phyloP scores from a whole-genome alignment of 768 basidiomycete genomes.

The Neoboletus subvelutipes region DNA sequence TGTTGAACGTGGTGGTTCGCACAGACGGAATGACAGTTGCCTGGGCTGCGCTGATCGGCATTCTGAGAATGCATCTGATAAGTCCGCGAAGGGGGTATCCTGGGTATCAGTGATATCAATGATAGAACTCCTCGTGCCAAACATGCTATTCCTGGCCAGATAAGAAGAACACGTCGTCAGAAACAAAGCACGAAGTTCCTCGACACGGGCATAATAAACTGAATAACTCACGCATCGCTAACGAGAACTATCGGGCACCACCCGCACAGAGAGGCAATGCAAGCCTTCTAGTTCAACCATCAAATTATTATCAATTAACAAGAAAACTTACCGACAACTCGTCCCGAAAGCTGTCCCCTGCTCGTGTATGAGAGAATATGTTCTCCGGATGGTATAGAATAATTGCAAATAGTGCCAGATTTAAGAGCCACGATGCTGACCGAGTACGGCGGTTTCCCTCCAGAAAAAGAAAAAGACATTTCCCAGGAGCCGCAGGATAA shows the following conservation, averaged over 20 bases:
- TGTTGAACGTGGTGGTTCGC: not conserved
- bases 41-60: slow-evolving; percentile 8
- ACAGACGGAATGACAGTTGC: not conserved
- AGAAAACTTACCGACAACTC: slow-evolving; percentile 34
- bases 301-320: not conserved
- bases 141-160: slow-evolving; percentile 39
- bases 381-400: slow-evolving; percentile 35
- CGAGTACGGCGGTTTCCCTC: slow-evolving; percentile 45
- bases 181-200: not conserved
- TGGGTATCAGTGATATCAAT: not conserved
- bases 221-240: slow-evolving; percentile 42
- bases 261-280: not conserved
- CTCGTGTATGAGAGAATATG: slow-evolving; percentile 44
- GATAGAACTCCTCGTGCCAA: slow-evolving; percentile 19
- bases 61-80: slow-evolving; percentile 4
- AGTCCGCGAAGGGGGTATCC: slow-evolving; percentile 2
- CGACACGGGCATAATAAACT: not conserved
- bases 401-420: slow-evolving; percentile 42
- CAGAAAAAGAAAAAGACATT: slow-evolving; percentile 41
- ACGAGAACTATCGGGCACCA: slow-evolving; percentile 33
- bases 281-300: not conserved
- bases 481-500: slow-evolving; percentile 45
- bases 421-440: slow-evolving; percentile 40
- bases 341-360: slow-evolving; percentile 35
- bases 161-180: not conserved